Evolutionary conservation across 257 asterid species (phyloP).

Genomic region (Ocimum tenuiflorum): DNA sequence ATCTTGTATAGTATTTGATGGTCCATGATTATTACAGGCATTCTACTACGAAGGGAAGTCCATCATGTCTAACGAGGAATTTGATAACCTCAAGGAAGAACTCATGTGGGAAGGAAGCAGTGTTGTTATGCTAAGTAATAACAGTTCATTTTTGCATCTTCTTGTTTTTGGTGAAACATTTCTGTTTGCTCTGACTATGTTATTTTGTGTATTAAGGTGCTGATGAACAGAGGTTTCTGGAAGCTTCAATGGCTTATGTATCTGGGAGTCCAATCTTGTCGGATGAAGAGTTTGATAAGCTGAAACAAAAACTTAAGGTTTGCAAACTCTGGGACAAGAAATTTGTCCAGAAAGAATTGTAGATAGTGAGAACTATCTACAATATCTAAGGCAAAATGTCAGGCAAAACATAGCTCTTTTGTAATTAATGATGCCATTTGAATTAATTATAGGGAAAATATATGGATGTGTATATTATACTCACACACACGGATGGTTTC

Average conservation of each 20-base stretch:
- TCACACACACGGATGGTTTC: too few species aligned
- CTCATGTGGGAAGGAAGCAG: constrained; percentile 99
- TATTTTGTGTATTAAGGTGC: constrained; percentile 33
- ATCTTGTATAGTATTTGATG: too few species aligned
- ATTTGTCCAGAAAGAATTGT: too few species aligned
- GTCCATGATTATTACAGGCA: too few species aligned
- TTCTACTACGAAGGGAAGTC: constrained; percentile 97
- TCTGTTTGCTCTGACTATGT: not conserved
- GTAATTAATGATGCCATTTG: too few species aligned
- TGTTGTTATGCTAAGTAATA: constrained; percentile 92
- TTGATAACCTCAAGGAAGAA: constrained; percentile 97
- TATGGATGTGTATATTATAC: too few species aligned
- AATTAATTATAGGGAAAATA: too few species aligned
- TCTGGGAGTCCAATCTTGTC: constrained; percentile 75
- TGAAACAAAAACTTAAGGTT: constrained; percentile 86
- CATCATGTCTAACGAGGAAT: constrained; percentile 93
- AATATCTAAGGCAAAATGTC: not conserved
- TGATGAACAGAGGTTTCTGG: constrained; percentile 89
- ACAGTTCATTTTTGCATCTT: not conserved
- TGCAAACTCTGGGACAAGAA: not conserved
- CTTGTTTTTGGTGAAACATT: not conserved
- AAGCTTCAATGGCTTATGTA: constrained; percentile 97
- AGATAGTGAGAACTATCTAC: not conserved
- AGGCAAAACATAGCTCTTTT: not conserved
- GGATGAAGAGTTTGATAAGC: constrained; percentile 67